These are phyloP conservation scores for Rhododendron henanense DNA, from an alignment of 148 eudicot species.

Conservation along the genomic window DNA sequence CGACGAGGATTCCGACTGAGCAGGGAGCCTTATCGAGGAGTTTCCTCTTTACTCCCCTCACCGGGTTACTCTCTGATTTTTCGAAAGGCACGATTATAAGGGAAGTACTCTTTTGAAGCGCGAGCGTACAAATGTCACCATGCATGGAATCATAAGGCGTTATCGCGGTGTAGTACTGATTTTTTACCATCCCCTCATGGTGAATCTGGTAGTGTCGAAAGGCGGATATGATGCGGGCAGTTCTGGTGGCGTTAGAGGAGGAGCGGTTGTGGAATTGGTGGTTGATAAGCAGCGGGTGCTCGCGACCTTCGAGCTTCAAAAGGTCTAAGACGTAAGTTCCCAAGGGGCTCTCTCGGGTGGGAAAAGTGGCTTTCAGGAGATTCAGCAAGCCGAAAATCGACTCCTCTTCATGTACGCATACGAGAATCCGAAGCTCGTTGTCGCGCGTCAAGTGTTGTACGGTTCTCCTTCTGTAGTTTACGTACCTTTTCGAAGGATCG, in stretches of 20 bases:
- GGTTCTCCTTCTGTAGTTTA: constrained; percentile 16
- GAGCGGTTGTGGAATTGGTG: background rate
- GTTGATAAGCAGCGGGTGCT: constrained; percentile 3
- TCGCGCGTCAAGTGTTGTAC: background rate
- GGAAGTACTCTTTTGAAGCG: background rate
- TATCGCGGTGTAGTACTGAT: background rate
- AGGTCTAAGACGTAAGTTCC: background rate
- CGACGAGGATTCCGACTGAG: background rate
- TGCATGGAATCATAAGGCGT: constrained; percentile 9
- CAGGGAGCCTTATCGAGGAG: background rate
- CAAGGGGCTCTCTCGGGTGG: background rate
- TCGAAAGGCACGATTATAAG: background rate
- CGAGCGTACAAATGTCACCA: background rate
- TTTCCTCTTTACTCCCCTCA: background rate
- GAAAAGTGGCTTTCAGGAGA: background rate
- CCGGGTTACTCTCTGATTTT: background rate
- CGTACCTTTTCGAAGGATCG: constrained; percentile 12
- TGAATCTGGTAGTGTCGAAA: background rate
- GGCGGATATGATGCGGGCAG: background rate
- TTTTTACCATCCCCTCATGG: background rate
- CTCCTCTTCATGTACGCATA: background rate
- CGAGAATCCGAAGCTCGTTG: constrained; percentile 2
- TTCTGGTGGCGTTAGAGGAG: background rate
- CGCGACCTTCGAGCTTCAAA: background rate
- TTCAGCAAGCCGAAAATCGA: background rate